These are phyloP conservation scores for Fusarium chlamydosporum DNA, from an alignment of 2,329 filamentous ascomycete genomes.

Conservation along the genomic window DNA sequence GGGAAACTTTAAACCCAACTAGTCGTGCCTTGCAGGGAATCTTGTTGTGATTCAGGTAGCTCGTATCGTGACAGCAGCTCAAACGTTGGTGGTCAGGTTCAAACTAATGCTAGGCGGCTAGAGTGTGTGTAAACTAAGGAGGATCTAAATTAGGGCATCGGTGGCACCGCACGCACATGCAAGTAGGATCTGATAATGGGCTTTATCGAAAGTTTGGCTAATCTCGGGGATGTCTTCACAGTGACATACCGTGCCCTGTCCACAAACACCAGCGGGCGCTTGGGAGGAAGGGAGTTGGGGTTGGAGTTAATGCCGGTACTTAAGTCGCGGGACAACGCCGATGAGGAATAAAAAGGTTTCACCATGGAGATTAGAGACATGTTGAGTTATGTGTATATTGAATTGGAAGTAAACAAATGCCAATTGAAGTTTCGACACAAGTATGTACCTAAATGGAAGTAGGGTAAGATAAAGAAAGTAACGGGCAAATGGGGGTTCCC, in stretches of 20 bases:
- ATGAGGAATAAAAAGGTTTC: not conserved
- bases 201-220: not conserved
- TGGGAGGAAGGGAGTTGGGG: not conserved
- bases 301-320: not conserved
- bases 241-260: slow-evolving; percentile 1
- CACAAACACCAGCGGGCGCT: not conserved
- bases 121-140: too few species aligned
- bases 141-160: not conserved
- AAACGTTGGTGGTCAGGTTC: not conserved
- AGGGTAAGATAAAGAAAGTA: too few species aligned
- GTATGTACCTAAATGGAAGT: not conserved
- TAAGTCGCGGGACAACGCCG: not conserved
- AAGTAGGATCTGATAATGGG: not conserved
- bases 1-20: not conserved
- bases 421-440: not conserved
- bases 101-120: not conserved
- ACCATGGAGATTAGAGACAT: not conserved
- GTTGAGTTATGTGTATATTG: not conserved
- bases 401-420: not conserved
- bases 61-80: too few species aligned
- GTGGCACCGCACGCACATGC: not conserved
- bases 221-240: not conserved
- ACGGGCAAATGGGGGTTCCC: not conserved
- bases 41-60: not conserved
- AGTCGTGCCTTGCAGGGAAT: not conserved